phyloP scores from a whole-genome alignment of 371 early-diverging fungal species.

The Dinochytrium kinnereticum region DNA sequence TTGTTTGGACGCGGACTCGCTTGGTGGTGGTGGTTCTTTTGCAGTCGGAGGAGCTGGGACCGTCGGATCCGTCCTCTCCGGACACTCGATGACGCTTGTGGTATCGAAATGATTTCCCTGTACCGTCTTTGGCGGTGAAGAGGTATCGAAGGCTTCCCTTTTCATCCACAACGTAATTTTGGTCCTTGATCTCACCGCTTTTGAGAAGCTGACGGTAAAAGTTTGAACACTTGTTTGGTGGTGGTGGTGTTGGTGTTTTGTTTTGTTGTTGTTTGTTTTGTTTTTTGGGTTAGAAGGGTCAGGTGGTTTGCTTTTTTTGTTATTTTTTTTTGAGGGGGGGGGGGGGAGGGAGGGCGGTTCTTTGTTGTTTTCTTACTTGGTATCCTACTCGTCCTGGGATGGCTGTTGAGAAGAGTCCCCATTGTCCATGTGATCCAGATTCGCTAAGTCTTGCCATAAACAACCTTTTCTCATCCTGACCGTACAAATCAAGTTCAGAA shows the following conservation, averaged over 20 bases:
- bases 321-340: too few species aligned
- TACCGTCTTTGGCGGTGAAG: slow-evolving; percentile 79
- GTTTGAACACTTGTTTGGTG: slow-evolving; percentile 79
- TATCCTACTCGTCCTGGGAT: slow-evolving; percentile 95
- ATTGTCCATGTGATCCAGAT: slow-evolving; percentile 91
- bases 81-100: slow-evolving; percentile 62
- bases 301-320: too few species aligned
- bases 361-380: too few species aligned
- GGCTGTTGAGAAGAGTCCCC: slow-evolving; percentile 94
- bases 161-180: slow-evolving; percentile 72
- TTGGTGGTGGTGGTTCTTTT: too few species aligned
- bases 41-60: too few species aligned
- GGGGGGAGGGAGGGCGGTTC: too few species aligned
- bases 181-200: slow-evolving; percentile 82
- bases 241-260: too few species aligned
- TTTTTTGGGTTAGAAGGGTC: too few species aligned
- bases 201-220: slow-evolving; percentile 88
- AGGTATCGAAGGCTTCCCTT: slow-evolving; percentile 83
- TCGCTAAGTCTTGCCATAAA: slow-evolving; percentile 83
- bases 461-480: slow-evolving; percentile 74
- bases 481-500: background rate
- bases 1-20: too few species aligned
- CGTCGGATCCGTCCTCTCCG: background rate
- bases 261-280: too few species aligned
- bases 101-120: slow-evolving; percentile 55